Evolutionary conservation across 1,284 basidiomycete genomes (phyloP), one percentile per base, ranked within the genome.

Genomic region (Malassezia pachydermatis): DNA sequence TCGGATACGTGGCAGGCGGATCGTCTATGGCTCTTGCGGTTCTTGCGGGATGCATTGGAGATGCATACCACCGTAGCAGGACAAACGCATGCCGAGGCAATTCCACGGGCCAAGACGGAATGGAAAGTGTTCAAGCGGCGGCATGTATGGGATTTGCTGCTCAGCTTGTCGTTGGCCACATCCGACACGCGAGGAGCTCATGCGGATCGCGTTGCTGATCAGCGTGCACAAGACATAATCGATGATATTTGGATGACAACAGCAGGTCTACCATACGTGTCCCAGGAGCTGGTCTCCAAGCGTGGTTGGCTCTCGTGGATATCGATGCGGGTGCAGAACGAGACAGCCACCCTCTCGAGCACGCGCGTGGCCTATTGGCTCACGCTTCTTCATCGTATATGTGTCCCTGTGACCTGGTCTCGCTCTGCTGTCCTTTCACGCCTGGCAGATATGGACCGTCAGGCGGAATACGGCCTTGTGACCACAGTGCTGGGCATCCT

Each of bases 121-220:
- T 92, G 88, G 87, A 77, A 76, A 28, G 78, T 88, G 1, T 74
- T 90, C 51, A 82, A 81, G 61, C 76, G 86, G 36, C 74, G 89
- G 24, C 85, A 88, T 67, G 87, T 85, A 0, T 89, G 86, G 84
- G 84, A 88, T 54, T 75, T 92, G 24, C 73, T 94, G 3, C 82
- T 84, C 0, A 86, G 84, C 58, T 68, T 90, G 42, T 88, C 72
- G 84, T 62, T 77, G 81, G 9, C 37, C 16, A n/a, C 41, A 30
- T 22, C 29, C 4, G 38, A 29, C 0, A 33, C 37, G 27, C 43
- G 49, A 27, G 43, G 17, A 14, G 14, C 5, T 2, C 30, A 51
- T 57, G 41, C 41, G 19, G 27, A 35, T 13, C 6, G 36, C 19
- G 14, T 6, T n/a, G 30, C 52, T n/a, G 36, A 40, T 5, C 17